Conservation (phyloP, 192 early-diverging fungal species). For the Jimgerdemannia flammicorona region DNA sequence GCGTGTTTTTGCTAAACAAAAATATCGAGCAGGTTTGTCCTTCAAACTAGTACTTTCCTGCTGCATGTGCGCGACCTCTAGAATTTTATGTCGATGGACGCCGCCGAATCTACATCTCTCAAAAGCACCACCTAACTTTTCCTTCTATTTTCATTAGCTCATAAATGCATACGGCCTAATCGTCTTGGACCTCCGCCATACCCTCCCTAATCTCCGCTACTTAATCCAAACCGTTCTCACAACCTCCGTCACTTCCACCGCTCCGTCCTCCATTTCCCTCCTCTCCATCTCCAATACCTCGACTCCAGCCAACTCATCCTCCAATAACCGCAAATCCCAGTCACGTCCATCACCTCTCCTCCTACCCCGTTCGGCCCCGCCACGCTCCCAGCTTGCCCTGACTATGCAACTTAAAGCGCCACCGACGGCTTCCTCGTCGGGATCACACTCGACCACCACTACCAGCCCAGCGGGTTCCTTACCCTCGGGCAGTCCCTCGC, state of each 20-base stretch:
- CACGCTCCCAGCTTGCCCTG: background rate
- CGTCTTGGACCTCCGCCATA: constrained; percentile 65
- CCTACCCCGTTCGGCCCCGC: background rate
- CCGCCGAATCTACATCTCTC: background rate
- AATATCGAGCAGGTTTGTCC: constrained; percentile 73
- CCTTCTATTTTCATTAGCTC: constrained; percentile 37
- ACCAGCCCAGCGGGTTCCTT: background rate
- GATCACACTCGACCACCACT: background rate
- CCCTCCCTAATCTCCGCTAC: constrained; percentile 65
- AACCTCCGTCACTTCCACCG: constrained; percentile 27
- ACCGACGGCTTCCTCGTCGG: background rate
- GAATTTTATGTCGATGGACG: too few species aligned
- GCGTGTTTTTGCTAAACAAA: constrained; percentile 82
- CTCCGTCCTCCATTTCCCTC: constrained; percentile 29
- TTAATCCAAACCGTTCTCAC: constrained; percentile 52
- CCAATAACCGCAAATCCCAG: constrained; percentile 6
- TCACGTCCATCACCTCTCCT: background rate
- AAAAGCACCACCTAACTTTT: background rate
- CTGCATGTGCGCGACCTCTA: too few species aligned
- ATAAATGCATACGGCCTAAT: constrained; percentile 63
- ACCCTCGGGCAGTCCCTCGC: background rate
- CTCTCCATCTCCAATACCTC: constrained; percentile 31
- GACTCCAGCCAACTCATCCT: background rate
- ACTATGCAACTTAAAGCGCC: background rate
- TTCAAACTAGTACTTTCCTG: background rate